phyloP scores from a whole-genome alignment of 495 filamentous ascomycete genomes.

The Penicillium steckii region DNA sequence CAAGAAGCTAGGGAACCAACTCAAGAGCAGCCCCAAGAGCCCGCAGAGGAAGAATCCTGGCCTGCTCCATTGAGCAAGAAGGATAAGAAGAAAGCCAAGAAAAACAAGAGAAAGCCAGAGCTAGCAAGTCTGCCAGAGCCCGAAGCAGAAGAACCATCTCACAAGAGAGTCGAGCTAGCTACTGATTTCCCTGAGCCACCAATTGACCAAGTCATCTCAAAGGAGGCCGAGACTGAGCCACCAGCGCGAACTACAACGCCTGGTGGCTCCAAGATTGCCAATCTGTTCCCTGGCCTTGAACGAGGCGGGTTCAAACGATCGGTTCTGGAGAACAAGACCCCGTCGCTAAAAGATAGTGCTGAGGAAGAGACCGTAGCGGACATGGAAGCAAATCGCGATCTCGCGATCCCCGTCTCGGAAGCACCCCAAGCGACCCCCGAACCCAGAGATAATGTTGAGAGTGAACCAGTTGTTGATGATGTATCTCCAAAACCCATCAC shows the following conservation, averaged over 20 bases:
- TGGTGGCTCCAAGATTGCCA: conserved; percentile 34
- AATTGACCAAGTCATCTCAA: conserved; percentile 7
- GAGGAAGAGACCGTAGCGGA: conserved; percentile 47
- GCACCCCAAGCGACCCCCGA: conserved; percentile 37
- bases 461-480: too few relatives aligned
- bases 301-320: conserved; percentile 34
- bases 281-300: conserved; percentile 39
- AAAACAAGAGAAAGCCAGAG: conserved; percentile 27
- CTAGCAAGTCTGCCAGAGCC: conserved; percentile 10
- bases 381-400: conserved; percentile 45
- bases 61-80: conserved; percentile 23
- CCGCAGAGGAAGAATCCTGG: conserved; percentile 11
- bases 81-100: conserved; percentile 32
- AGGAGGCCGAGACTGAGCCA: conserved; percentile 19
- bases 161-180: conserved; percentile 13
- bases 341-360: conserved; percentile 46
- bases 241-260: conserved; percentile 21
- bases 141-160: conserved; percentile 4
- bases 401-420: conserved; percentile 50
- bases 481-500: too few relatives aligned
- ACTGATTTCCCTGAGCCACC: conserved; percentile 5
- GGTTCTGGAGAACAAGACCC: conserved; percentile 14
- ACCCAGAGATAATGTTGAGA: conserved; percentile 12
- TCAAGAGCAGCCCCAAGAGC: conserved; percentile 2
- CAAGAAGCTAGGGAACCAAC: conserved; percentile 8